Conservation (phyloP, 768 basidiomycete species). For the Russula sp. region DNA sequence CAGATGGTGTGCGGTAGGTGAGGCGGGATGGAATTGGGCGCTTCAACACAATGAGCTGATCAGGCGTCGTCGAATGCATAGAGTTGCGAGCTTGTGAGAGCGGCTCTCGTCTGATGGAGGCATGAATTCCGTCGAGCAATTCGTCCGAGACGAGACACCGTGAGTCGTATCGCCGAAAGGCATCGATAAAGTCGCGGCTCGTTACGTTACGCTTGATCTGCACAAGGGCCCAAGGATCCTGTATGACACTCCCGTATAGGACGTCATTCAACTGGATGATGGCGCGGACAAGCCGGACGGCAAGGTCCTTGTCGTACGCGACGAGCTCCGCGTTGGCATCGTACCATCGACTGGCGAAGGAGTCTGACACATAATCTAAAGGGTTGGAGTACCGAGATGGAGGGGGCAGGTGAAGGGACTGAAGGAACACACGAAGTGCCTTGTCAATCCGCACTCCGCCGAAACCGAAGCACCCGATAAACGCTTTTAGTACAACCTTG, state of each 20-base stretch:
- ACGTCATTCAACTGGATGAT: conserved; percentile 86
- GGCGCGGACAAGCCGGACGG: conserved; percentile 67
- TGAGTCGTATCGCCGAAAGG: conserved; percentile 74
- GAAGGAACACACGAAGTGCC: conserved; percentile 82
- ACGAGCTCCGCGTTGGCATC: conserved; percentile 76
- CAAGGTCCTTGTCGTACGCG: conserved; percentile 76
- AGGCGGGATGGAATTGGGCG: conserved; percentile 68
- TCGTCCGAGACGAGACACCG: conserved; percentile 66
- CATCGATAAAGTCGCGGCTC: conserved; percentile 72
- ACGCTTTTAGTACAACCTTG: conserved; percentile 71
- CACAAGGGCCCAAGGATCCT: conserved; percentile 49
- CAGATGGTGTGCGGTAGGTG: conserved; percentile 84
- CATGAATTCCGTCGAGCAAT: conserved; percentile 68
- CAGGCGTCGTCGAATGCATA: conserved; percentile 33
- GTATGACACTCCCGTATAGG: conserved; percentile 66
- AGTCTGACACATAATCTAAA: conserved; percentile 68
- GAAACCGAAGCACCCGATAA: conserved; percentile 84
- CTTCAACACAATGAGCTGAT: conserved; percentile 61
- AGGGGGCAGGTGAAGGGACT: conserved; percentile 63
- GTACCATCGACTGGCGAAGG: conserved; percentile 86
- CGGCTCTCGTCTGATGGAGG: conserved; percentile 63
- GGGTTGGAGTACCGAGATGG: conserved; percentile 35
- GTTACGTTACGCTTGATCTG: conserved; percentile 54
- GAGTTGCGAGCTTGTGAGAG: conserved; percentile 61
- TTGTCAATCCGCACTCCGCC: conserved; percentile 77